phyloP scores from a whole-genome alignment of 805 yeast species.

The Wickerhamiella occidentalis region DNA sequence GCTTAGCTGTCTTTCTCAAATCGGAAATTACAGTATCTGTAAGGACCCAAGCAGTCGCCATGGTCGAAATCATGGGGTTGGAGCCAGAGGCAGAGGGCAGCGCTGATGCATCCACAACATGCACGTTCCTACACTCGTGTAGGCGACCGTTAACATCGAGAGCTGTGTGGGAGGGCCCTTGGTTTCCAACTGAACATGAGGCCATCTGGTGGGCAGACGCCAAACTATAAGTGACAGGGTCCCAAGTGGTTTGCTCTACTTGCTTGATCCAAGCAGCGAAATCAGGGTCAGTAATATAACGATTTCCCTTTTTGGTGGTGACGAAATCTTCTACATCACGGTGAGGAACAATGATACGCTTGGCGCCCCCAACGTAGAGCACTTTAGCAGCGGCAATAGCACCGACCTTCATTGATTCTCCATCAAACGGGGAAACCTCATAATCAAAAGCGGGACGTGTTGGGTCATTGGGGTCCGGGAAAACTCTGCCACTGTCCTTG shows the following conservation, averaged over 20 bases:
- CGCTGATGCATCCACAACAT: slow-evolving; percentile 39
- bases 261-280: slow-evolving; percentile 26
- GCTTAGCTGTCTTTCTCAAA: background rate
- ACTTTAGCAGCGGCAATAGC: slow-evolving; percentile 34
- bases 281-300: slow-evolving; percentile 34
- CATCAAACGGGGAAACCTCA: slow-evolving; percentile 32
- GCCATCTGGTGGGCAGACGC: slow-evolving; percentile 49
- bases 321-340: slow-evolving; percentile 32
- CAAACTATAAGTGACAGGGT: slow-evolving; percentile 25
- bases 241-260: slow-evolving; percentile 19
- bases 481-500: slow-evolving; percentile 32
- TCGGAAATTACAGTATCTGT: background rate
- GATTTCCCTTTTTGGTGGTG: slow-evolving; percentile 25
- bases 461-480: slow-evolving; percentile 28
- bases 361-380: slow-evolving; percentile 39
- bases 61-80: slow-evolving; percentile 40
- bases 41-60: slow-evolving; percentile 37
- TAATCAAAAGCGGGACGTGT: slow-evolving; percentile 32
- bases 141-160: slow-evolving; percentile 35
- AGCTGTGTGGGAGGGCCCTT: slow-evolving; percentile 36
- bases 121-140: slow-evolving; percentile 37
- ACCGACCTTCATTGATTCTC: slow-evolving; percentile 32
- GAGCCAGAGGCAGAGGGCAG: slow-evolving; percentile 43
- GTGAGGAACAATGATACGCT: slow-evolving; percentile 28
- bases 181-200: slow-evolving; percentile 33